Percentiles rank a stretch among this genome's conserved stretches.
These are phyloP conservation scores for Rhododendron williamsianum DNA, from an alignment of 148 eudicot genomes.

Conservation along the genomic window DNA sequence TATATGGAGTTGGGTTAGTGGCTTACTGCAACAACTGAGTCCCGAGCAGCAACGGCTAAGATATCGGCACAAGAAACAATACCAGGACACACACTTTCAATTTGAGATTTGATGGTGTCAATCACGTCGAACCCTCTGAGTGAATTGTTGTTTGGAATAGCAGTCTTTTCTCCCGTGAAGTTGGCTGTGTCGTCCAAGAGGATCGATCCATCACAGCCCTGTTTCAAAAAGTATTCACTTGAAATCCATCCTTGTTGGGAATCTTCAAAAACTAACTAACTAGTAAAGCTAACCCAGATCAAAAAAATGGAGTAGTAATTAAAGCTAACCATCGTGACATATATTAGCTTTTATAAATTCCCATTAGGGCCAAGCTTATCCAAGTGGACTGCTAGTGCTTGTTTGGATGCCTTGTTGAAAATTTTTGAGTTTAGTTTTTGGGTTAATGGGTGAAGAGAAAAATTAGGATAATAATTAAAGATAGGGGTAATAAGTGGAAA, in stretches of 20 bases:
- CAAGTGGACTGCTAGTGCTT: too few relatives aligned
- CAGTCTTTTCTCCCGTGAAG: conserved; percentile 50
- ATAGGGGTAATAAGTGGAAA: too few relatives aligned
- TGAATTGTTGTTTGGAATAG: conserved; percentile 45
- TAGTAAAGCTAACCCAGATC: too few relatives aligned
- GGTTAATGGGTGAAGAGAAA: too few relatives aligned
- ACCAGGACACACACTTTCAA: conserved; percentile 43
- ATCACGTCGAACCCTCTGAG: conserved; percentile 59
- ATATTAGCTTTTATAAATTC: too few relatives aligned
- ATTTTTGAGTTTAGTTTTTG: too few relatives aligned
- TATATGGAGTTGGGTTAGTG: background rate
- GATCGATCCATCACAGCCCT: conserved; percentile 68
- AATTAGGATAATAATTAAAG: too few relatives aligned
- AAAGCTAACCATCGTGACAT: too few relatives aligned
- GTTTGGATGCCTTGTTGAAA: too few relatives aligned
- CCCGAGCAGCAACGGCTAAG: conserved; percentile 48
- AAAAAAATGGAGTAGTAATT: too few relatives aligned
- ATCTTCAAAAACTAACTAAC: background rate
- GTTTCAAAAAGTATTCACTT: background rate
- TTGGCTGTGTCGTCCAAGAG: conserved; percentile 54
- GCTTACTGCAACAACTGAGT: conserved; percentile 49
- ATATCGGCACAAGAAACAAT: conserved; percentile 70
- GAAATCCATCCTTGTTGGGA: background rate
- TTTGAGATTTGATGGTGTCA: conserved; percentile 51
- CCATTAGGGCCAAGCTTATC: too few relatives aligned